A percentile compares a stretch with the other conserved stretches of the same genome.
phyloP scores from a whole-genome alignment of 192 early-diverging fungal species.

The Mycoemilia scoparia region DNA sequence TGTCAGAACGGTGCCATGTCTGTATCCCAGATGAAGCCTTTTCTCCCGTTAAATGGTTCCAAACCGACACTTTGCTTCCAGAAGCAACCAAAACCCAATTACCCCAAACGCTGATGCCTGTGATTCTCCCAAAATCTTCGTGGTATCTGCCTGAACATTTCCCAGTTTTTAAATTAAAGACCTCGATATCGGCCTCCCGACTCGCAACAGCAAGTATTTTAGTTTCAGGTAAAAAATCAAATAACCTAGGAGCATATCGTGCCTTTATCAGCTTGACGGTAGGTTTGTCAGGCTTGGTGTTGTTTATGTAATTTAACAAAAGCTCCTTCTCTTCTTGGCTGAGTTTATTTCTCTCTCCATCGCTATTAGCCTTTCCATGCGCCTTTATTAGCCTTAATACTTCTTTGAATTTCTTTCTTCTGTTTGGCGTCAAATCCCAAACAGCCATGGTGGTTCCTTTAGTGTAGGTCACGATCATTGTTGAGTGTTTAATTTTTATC shows the following conservation, averaged over 20 bases:
- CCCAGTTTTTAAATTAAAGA: conserved; percentile 14
- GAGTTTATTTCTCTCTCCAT: conserved; percentile 7
- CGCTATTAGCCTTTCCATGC: conserved; percentile 12
- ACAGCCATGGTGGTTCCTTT: conserved; percentile 7
- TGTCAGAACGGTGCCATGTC: conserved; percentile 13
- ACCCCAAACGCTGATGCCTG: conserved; percentile 19
- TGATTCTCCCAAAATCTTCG: conserved; percentile 3
- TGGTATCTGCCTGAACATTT: conserved; percentile 5
- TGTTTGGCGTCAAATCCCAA: conserved; percentile 11
- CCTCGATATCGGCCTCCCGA: conserved; percentile 7
- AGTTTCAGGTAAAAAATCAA: conserved; percentile 17
- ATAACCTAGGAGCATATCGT: conserved; percentile 6
- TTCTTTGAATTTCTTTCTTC: conserved; percentile 8
- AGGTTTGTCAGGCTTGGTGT: conserved; percentile 1
- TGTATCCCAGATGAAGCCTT: conserved; percentile 7
- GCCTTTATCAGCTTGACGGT: conserved; percentile 4
- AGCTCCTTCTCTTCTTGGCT: conserved; percentile 5
- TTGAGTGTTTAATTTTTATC: conserved; percentile 19
- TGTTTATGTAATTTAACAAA: conserved; percentile 8
- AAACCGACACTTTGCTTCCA: conserved; percentile 13
- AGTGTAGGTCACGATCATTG: conserved; percentile 12
- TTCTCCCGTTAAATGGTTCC: conserved; percentile 25
- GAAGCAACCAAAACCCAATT: conserved; percentile 21
- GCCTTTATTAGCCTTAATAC: conserved; percentile 8
- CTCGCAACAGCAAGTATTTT: conserved; percentile 11